Conservation (phyloP, 2,329 filamentous ascomycete genomes). For the Colletotrichum tanaceti region DNA sequence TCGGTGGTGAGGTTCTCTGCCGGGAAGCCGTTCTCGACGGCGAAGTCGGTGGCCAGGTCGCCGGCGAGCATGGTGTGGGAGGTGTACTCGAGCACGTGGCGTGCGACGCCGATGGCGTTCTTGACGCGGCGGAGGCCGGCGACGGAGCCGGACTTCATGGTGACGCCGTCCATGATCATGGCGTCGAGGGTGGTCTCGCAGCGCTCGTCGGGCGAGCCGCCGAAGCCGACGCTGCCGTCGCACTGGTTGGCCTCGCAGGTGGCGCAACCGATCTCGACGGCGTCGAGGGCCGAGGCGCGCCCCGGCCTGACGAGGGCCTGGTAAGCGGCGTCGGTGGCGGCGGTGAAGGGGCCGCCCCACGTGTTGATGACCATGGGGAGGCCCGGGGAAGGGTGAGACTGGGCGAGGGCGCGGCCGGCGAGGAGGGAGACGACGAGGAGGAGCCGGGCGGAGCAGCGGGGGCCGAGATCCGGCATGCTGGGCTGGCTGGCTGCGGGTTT, state of each 20-base stretch:
- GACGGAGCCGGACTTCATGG: slow-evolving; percentile 65
- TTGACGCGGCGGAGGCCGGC: slow-evolving; percentile 61
- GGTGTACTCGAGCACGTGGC: slow-evolving; percentile 63
- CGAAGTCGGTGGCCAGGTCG: slow-evolving; percentile 65
- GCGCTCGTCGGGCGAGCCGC: slow-evolving; percentile 65
- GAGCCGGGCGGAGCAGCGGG: slow-evolving; percentile 27
- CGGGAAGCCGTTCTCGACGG: slow-evolving; percentile 62
- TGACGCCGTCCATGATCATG: slow-evolving; percentile 67
- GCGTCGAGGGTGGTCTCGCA: slow-evolving; percentile 70
- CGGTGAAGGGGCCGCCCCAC: slow-evolving; percentile 64
- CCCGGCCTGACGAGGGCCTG: slow-evolving; percentile 48
- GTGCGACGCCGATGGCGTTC: slow-evolving; percentile 62
- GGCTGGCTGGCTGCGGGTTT: background rate
- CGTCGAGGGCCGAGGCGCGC: slow-evolving; percentile 60
- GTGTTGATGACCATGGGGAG: slow-evolving; percentile 66
- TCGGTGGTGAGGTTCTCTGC: slow-evolving; percentile 57
- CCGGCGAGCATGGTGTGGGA: slow-evolving; percentile 64
- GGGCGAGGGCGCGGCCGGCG: slow-evolving; percentile 33
- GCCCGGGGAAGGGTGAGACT: slow-evolving; percentile 53
- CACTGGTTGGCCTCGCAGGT: slow-evolving; percentile 65
- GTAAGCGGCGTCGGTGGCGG: slow-evolving; percentile 64
- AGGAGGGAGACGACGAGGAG: slow-evolving; percentile 38
- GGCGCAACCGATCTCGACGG: slow-evolving; percentile 62
- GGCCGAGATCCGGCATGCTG: slow-evolving; percentile 30
- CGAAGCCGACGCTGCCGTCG: slow-evolving; percentile 66